These are phyloP conservation scores for Chytridium lagenaria DNA, from an alignment of 371 early-diverging fungal genomes.

Conservation along the genomic window DNA sequence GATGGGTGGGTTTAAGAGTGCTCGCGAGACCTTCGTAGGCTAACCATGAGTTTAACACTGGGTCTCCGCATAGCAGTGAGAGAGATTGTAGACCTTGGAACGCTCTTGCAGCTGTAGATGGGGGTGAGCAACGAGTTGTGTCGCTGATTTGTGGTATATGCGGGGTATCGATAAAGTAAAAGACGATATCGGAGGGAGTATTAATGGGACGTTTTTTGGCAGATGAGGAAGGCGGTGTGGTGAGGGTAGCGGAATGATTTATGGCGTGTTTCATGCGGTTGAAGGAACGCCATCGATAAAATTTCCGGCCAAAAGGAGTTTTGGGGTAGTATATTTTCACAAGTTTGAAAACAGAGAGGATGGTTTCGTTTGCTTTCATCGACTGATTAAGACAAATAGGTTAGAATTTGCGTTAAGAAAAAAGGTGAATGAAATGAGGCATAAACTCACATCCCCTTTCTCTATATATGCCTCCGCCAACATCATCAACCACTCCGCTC, in stretches of 20 bases:
- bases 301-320: neutral
- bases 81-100: neutral
- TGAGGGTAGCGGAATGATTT: no score
- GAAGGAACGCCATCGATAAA: neutral
- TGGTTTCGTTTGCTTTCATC: neutral
- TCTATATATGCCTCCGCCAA: neutral
- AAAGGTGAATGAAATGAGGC: neutral
- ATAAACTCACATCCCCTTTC: neutral
- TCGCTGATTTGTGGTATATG: no score
- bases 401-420: neutral
- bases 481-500: conserved; percentile 1
- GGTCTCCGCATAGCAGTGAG: neutral
- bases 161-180: neutral
- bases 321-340: neutral
- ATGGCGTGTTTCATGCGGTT: neutral
- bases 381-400: neutral
- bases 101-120: neutral
- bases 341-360: neutral
- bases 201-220: no score
- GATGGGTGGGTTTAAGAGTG: neutral
- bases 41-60: neutral
- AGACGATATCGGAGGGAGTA: neutral
- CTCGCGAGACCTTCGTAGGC: neutral
- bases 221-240: no score
- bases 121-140: neutral